phyloP scores from a whole-genome alignment of 371 early-diverging fungal genomes.

The Lichtheimia ornata region DNA sequence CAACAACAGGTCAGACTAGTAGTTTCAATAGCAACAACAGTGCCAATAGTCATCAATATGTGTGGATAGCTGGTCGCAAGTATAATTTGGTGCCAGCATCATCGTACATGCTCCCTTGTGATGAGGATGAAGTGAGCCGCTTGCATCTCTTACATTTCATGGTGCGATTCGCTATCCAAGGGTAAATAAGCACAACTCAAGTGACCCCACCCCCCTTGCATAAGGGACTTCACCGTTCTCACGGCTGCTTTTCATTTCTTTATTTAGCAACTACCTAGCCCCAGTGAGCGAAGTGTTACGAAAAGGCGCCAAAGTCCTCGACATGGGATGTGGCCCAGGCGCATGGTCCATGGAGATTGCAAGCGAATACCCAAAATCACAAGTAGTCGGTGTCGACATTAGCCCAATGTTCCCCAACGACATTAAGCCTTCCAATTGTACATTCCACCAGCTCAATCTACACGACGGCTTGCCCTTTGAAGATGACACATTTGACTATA shows the following conservation, averaged over 20 bases:
- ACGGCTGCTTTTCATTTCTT: not conserved
- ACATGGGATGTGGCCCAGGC: conserved; percentile 61
- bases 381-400: conserved; percentile 52
- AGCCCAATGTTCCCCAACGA: conserved; percentile 40
- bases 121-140: conserved; percentile 50
- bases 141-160: conserved; percentile 47
- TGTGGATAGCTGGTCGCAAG: conserved; percentile 33
- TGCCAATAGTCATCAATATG: conserved; percentile 3
- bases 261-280: conserved; percentile 45
- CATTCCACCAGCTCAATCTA: conserved; percentile 40
- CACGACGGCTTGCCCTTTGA: conserved; percentile 40
- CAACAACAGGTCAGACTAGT: conserved; percentile 4
- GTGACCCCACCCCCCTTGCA: not conserved
- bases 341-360: conserved; percentile 65
- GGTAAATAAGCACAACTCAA: conserved; percentile 25
- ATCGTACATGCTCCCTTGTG: conserved; percentile 44
- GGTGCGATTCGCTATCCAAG: conserved; percentile 56
- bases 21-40: not conserved
- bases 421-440: conserved; percentile 45
- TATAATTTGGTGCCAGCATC: conserved; percentile 26
- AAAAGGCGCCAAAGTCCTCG: conserved; percentile 46
- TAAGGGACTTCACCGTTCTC: not conserved
- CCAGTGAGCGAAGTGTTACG: conserved; percentile 50
- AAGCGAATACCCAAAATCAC: conserved; percentile 57
- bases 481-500: conserved; percentile 45